Evolutionary conservation across 768 basidiomycete genomes (phyloP).

Genomic region (Boletus rubescentipes): DNA sequence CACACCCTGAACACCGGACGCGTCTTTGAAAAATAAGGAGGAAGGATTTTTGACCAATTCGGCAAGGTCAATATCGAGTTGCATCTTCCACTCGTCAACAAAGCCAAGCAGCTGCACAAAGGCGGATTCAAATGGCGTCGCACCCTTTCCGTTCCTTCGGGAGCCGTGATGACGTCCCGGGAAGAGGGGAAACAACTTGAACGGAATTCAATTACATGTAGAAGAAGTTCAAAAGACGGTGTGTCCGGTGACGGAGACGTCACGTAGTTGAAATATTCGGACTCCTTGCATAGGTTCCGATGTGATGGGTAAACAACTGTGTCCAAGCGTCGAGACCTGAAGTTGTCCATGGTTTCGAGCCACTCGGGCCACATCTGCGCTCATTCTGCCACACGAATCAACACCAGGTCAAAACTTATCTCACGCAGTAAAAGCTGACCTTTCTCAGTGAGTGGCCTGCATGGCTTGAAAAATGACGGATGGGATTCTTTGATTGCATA

Average conservation of each 20-base stretch:
- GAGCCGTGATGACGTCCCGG: background rate
- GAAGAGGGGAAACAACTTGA: background rate
- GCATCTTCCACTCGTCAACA: background rate
- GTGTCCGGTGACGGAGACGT: background rate
- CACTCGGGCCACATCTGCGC: background rate
- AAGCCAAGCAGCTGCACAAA: conserved; percentile 4
- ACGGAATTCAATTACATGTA: background rate
- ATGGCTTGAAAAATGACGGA: conserved; percentile 3
- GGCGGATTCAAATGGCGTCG: background rate
- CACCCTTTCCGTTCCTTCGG: background rate
- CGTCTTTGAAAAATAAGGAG: background rate
- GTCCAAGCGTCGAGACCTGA: background rate
- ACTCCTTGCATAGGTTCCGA: background rate
- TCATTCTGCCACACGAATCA: conserved; percentile 1
- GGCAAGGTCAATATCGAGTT: conserved; percentile 1
- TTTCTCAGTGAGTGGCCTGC: conserved; percentile 6
- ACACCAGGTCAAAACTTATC: background rate
- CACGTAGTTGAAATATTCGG: conserved; percentile 1
- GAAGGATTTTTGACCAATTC: background rate
- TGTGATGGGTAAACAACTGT: background rate
- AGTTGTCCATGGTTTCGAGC: background rate
- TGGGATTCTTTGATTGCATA: background rate
- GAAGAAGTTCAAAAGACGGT: background rate
- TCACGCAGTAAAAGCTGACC: background rate
- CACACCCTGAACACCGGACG: no score